Percentiles rank a stretch among this genome's conserved stretches.
These are phyloP conservation scores for Fonsecaea pedrosoi DNA, from an alignment of 2,329 filamentous ascomycete species.

Conservation along the genomic window DNA sequence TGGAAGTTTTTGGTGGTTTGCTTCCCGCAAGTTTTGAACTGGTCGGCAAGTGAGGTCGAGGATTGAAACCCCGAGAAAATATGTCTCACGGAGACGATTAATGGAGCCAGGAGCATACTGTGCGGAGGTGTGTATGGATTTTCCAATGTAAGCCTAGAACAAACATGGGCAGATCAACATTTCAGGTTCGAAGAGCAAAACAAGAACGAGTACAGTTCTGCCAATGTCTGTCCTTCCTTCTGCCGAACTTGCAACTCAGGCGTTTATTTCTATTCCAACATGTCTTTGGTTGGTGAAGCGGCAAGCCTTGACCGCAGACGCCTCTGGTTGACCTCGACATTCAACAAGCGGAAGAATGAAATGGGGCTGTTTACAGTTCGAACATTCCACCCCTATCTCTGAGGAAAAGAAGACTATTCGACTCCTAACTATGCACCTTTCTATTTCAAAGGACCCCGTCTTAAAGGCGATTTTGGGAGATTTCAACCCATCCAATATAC, in stretches of 20 bases:
- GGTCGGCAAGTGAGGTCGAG: neutral
- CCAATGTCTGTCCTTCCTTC: neutral
- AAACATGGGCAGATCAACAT: slow-evolving; percentile 24
- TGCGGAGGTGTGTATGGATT: slow-evolving; percentile 15
- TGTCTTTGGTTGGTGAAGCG: neutral
- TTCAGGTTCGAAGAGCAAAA: slow-evolving; percentile 7
- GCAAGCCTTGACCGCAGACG: neutral
- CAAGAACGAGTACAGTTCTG: slow-evolving; percentile 10
- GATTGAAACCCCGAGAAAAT: neutral
- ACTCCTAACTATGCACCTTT: neutral
- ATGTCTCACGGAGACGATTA: slow-evolving; percentile 11
- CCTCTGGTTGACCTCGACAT: neutral
- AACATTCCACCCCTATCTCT: neutral
- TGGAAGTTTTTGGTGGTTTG: neutral
- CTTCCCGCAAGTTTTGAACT: neutral
- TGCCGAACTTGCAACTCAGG: neutral
- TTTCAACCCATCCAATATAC: too few species aligned
- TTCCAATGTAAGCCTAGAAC: slow-evolving; percentile 34
- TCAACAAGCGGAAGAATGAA: neutral
- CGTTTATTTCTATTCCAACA: neutral
- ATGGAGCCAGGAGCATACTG: slow-evolving; percentile 11
- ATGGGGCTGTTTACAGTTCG: neutral
- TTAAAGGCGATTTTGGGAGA: too few species aligned
- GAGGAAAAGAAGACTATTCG: neutral
- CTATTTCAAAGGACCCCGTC: too few species aligned